phyloP scores from a whole-genome alignment of 768 basidiomycete species.

The Leccinum fibrillosum region DNA sequence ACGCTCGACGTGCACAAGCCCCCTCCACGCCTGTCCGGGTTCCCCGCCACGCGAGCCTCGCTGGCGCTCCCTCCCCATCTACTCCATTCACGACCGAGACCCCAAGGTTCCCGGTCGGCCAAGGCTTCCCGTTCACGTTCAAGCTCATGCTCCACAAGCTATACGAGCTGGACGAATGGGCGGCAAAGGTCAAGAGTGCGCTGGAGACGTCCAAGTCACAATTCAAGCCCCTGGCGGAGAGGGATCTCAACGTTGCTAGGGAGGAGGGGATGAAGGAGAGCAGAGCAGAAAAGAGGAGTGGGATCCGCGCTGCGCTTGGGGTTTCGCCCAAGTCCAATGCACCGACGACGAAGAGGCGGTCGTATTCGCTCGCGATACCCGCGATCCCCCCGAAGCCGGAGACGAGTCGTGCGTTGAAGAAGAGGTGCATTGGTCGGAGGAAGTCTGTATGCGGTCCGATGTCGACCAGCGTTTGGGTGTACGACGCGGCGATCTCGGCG shows the following conservation, averaged over 20 bases:
- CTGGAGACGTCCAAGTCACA: slow-evolving; percentile 51
- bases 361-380: neutral
- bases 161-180: slow-evolving; percentile 60
- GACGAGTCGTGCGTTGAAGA: slow-evolving; percentile 43
- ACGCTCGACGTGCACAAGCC: neutral
- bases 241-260: slow-evolving; percentile 14
- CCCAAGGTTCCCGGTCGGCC: slow-evolving; percentile 40
- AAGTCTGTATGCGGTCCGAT: slow-evolving; percentile 40
- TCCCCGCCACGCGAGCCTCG: slow-evolving; percentile 23
- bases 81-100: slow-evolving; percentile 15
- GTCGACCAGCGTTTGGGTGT: slow-evolving; percentile 42
- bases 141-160: slow-evolving; percentile 65
- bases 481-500: slow-evolving; percentile 48
- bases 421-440: slow-evolving; percentile 51
- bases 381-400: slow-evolving; percentile 8
- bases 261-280: slow-evolving; percentile 17
- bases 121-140: slow-evolving; percentile 58
- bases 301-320: slow-evolving; percentile 27
- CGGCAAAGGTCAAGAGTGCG: slow-evolving; percentile 49
- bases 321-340: slow-evolving; percentile 15
- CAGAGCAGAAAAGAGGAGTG: slow-evolving; percentile 13
- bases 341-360: neutral
- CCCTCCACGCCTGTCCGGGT: slow-evolving; percentile 1
- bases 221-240: slow-evolving; percentile 53
- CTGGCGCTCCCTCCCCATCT: slow-evolving; percentile 14